A percentile compares a stretch with the other conserved stretches of the same genome.
phyloP scores from a whole-genome alignment of 306 rosid species.

The Astragalus membranaceus region DNA sequence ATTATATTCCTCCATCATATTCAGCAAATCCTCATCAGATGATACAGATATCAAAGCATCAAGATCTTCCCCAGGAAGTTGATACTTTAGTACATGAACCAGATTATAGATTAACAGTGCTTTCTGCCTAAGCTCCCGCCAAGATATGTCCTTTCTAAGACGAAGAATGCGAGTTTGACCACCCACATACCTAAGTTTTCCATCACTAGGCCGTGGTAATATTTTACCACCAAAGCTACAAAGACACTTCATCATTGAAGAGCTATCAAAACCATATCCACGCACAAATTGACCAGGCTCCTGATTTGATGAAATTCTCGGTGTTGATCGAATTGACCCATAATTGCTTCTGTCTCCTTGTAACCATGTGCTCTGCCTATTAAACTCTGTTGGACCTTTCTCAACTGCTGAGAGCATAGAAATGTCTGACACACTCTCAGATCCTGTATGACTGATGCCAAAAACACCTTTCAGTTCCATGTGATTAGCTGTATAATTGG shows the following conservation, averaged over 20 bases:
- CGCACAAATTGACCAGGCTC: constrained; percentile 34
- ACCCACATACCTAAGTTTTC: constrained; percentile 70
- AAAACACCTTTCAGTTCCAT: constrained; percentile 37
- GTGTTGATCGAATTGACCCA: constrained; percentile 43
- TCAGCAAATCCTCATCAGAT: constrained; percentile 74
- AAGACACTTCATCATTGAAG: constrained; percentile 52
- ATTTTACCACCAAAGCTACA: constrained; percentile 76
- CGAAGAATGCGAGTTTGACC: constrained; percentile 71
- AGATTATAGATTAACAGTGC: constrained; percentile 42
- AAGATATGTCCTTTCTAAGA: constrained; percentile 56
- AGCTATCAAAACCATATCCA: constrained; percentile 36
- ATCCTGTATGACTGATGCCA: constrained; percentile 39
- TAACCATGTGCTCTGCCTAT: constrained; percentile 33
- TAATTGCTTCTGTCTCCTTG: constrained; percentile 41
- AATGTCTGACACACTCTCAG: constrained; percentile 43
- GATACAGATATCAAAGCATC: constrained; percentile 88
- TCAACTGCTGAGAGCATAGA: constrained; percentile 39
- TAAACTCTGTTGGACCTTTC: constrained; percentile 40
- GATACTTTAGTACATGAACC: constrained; percentile 59
- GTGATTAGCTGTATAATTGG: constrained; percentile 38
- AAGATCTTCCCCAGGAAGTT: constrained; percentile 88
- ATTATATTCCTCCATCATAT: constrained; percentile 79
- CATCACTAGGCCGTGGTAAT: constrained; percentile 76
- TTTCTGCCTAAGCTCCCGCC: constrained; percentile 62
- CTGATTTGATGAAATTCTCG: constrained; percentile 39